phyloP scores from a whole-genome alignment of 495 filamentous ascomycete genomes.

The Melanomma pulvis-pyrius region DNA sequence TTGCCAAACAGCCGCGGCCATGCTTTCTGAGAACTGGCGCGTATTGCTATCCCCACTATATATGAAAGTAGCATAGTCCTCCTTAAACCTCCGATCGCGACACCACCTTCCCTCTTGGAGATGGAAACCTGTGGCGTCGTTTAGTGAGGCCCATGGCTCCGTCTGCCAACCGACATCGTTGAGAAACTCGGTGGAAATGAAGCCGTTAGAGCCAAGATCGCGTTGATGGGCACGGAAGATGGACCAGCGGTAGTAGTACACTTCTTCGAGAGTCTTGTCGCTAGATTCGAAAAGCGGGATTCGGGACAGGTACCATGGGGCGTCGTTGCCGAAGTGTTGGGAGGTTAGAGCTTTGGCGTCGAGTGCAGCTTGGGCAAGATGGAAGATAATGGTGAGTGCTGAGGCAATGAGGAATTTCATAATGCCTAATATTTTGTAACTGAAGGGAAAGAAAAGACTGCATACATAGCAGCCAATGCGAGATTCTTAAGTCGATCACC shows the following conservation, averaged over 20 bases:
- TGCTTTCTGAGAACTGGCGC: slow-evolving; percentile 7
- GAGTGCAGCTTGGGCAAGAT: background rate
- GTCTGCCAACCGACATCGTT: slow-evolving; percentile 16
- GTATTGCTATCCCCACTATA: slow-evolving; percentile 4
- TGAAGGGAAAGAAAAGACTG: background rate
- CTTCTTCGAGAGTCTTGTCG: background rate
- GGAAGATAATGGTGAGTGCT: background rate
- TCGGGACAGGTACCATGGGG: slow-evolving; percentile 6
- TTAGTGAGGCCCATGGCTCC: slow-evolving; percentile 9
- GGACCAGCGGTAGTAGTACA: slow-evolving; percentile 15
- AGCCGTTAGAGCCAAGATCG: slow-evolving; percentile 12
- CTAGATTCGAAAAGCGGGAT: slow-evolving; percentile 12
- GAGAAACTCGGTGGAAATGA: slow-evolving; percentile 14
- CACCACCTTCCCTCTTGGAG: slow-evolving; percentile 8
- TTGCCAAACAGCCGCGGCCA: slow-evolving; percentile 7
- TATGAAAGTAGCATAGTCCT: slow-evolving; percentile 10
- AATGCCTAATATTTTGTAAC: background rate
- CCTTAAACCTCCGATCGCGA: slow-evolving; percentile 9
- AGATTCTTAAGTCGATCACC: background rate
- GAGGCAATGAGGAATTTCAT: background rate
- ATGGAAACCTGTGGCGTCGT: slow-evolving; percentile 15
- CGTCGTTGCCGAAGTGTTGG: slow-evolving; percentile 10
- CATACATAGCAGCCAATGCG: background rate
- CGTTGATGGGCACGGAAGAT: slow-evolving; percentile 12
- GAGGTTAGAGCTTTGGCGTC: background rate